These are phyloP conservation scores for Myxozyma vanderwaltii DNA, from an alignment of 805 yeast species.

Conservation along the genomic window DNA sequence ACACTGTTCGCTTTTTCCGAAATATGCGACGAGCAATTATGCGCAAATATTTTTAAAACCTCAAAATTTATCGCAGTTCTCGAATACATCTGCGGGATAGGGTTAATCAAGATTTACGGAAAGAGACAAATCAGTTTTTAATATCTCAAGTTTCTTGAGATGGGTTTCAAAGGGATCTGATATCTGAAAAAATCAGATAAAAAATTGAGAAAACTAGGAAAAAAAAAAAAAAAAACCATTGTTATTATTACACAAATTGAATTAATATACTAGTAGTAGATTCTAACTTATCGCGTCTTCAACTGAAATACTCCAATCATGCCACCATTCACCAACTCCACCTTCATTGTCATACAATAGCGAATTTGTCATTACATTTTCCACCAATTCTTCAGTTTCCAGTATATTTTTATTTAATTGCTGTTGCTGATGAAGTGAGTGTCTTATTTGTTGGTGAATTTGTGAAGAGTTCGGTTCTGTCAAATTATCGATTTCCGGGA, in stretches of 20 bases:
- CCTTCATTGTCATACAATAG: not conserved
- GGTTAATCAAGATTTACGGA: not conserved
- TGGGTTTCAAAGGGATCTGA: not conserved
- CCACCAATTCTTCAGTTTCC: not conserved
- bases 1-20: no score
- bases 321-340: conserved; percentile 32
- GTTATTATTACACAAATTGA: no score
- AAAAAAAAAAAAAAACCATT: not conserved
- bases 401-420: conserved; percentile 3
- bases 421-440: not conserved
- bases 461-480: no score
- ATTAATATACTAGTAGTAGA: no score
- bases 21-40: no score
- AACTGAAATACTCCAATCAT: conserved; percentile 28
- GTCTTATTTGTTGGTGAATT: not conserved
- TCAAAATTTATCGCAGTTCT: no score
- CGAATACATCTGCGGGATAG: not conserved
- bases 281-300: conserved; percentile 14
- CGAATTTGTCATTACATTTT: not conserved
- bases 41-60: no score
- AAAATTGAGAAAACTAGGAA: no score
- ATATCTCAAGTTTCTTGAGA: no score
- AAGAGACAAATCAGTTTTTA: not conserved
- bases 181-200: conserved; percentile 4
- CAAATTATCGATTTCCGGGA: no score